A percentile compares a stretch with the other conserved stretches of the same genome.
Conservation (phyloP, 495 filamentous ascomycete genomes). For the Friedmanniomyces simplex region DNA sequence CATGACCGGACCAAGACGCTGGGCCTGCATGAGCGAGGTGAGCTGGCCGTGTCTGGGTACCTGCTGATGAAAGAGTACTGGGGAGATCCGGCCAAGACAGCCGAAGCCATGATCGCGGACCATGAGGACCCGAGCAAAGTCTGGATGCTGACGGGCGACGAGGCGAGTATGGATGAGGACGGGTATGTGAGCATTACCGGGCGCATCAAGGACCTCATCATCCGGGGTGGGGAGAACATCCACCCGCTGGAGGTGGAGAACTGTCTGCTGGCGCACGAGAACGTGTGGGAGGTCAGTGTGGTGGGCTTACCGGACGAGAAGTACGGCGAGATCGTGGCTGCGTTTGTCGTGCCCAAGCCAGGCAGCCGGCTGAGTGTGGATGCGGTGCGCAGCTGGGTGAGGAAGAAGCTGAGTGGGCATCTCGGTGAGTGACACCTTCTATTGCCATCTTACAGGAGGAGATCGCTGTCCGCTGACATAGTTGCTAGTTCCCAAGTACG, state of each 20-base stretch:
- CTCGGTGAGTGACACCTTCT: conserved; percentile 43
- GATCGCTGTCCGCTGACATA: neutral
- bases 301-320: conserved; percentile 74
- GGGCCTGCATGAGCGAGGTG: conserved; percentile 57
- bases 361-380: conserved; percentile 35
- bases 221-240: conserved; percentile 91
- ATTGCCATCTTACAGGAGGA: neutral
- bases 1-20: conserved; percentile 46
- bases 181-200: conserved; percentile 58
- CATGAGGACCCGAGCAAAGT: conserved; percentile 40
- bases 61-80: conserved; percentile 87
- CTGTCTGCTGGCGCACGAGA: conserved; percentile 63
- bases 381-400: conserved; percentile 62
- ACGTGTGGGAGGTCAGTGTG: conserved; percentile 62
- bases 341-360: conserved; percentile 56
- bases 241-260: conserved; percentile 92
- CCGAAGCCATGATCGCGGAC: conserved; percentile 58
- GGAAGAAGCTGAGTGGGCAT: conserved; percentile 59
- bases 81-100: conserved; percentile 57
- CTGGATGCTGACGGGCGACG: conserved; percentile 83
- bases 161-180: conserved; percentile 71
- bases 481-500: conserved; percentile 64
- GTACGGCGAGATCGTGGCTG: conserved; percentile 80
- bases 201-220: conserved; percentile 85
- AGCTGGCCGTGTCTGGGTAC: conserved; percentile 78